These are phyloP conservation scores for Triglochin maritima DNA, from an alignment of 106 monocot genomes.

Conservation along the genomic window DNA sequence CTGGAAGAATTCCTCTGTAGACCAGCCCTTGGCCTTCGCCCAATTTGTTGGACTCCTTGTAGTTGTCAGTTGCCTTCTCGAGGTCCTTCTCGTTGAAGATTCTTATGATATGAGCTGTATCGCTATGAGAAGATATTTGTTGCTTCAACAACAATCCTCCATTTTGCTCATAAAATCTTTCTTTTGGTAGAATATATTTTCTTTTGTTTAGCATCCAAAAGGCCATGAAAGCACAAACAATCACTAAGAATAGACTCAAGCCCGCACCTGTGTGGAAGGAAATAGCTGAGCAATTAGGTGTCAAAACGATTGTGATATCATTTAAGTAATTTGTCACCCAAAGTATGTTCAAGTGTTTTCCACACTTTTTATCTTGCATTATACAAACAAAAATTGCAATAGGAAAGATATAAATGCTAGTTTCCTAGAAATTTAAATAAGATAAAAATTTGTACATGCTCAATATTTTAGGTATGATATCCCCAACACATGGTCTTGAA, in stretches of 20 bases:
- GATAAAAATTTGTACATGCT: too few relatives aligned
- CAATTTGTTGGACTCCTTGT: conserved; percentile 1
- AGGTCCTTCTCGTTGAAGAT: conserved; percentile 14
- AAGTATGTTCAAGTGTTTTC: too few relatives aligned
- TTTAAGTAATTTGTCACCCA: too few relatives aligned
- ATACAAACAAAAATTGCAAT: too few relatives aligned
- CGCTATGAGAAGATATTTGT: conserved; percentile 7
- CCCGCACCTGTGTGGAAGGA: conserved; percentile 1
- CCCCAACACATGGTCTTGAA: too few relatives aligned
- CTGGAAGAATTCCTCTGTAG: conserved; percentile 15
- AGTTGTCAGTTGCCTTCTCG: conserved; percentile 15
- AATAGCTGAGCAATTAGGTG: too few relatives aligned
- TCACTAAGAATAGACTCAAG: background rate
- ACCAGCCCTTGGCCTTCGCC: conserved; percentile 13
- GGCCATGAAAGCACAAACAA: background rate
- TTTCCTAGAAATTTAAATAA: too few relatives aligned
- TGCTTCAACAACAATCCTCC: conserved; percentile 13
- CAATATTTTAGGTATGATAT: too few relatives aligned
- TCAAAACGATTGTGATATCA: too few relatives aligned
- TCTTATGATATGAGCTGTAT: background rate
- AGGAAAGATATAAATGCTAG: too few relatives aligned
- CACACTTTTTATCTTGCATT: too few relatives aligned
- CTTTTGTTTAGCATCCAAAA: conserved; percentile 15
- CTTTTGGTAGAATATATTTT: conserved; percentile 2
- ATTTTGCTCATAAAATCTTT: conserved; percentile 15